Base-by-base conservation (phyloP, 73 alveolate genomes). In the Tetrahymena thermophila region DNA sequence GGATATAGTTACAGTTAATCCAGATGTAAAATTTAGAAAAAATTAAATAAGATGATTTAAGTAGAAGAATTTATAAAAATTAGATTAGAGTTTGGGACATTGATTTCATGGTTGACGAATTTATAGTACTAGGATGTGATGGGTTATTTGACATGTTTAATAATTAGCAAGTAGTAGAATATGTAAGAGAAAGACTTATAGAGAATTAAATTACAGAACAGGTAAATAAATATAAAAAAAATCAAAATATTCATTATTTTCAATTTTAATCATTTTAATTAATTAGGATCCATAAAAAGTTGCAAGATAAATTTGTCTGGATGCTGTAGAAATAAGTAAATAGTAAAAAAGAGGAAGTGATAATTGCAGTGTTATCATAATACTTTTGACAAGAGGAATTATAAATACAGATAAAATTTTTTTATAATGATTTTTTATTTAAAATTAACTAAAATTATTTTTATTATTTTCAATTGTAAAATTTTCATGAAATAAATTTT, bases 101-200 rank as follows among this genome's bases (percentile, higher is more conserved):
- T 16, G 96, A 96, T 93, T 96, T 96, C 37, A 84, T 55, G 50
- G 99, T 97, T 28, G 94, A 95, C 89, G 99, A 98, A 34, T 98
- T 98, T 95, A 94, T 98, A 16, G 96, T 98, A 4, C 85, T 98
- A 42, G 99, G 99, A 15, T 98, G 99, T 96, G 99, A 98, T 96
- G 99, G 99, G n/a, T 97, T 98, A 31, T 98, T 98, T 98, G 99
- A 98, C 58, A 97, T 98, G 93, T 96, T 94, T 93, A 93, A 95
- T 17, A 94, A 96, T 56, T 96, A 98, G 85, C 98, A 98, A 93
- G 97, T 97, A 35, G 98, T 97, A 85, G 98, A 97, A 40, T 95
- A 96, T 93, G 98, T 98, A 7, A 83, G 94, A 50, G 96, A 96
- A 13, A 85, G 93, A 23, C 58, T 97, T 4, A 94, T 85, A 56